These are phyloP conservation scores for Arabis alpina DNA, from an alignment of 345 rosid genomes.

Conservation along the genomic window DNA sequence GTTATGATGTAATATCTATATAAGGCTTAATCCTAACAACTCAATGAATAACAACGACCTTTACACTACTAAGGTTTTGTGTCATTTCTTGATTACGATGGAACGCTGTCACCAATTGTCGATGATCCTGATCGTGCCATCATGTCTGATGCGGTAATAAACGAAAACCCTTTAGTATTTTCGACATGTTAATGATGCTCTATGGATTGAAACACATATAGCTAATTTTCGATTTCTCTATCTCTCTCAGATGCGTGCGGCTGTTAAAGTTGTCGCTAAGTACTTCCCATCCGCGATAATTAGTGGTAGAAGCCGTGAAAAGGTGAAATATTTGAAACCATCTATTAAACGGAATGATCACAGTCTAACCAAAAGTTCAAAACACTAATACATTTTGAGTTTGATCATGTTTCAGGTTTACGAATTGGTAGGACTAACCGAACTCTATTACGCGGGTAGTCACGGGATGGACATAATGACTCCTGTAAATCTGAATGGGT, in stretches of 20 bases:
- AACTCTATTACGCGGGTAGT: slow-evolving; percentile 97
- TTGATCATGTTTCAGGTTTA: slow-evolving; percentile 60
- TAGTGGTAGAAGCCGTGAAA: slow-evolving; percentile 94
- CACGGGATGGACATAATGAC: slow-evolving; percentile 99
- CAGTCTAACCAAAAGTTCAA: not conserved
- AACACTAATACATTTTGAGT: slow-evolving; percentile 19
- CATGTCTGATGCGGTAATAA: slow-evolving; percentile 78
- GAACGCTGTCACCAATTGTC: slow-evolving; percentile 97
- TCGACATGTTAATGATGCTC: not conserved
- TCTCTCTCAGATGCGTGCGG: slow-evolving; percentile 80
- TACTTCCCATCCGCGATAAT: slow-evolving; percentile 91
- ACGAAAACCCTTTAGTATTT: not conserved
- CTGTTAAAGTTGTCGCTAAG: slow-evolving; percentile 74
- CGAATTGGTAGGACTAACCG: slow-evolving; percentile 86
- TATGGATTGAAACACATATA: not conserved
- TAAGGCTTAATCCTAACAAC: too few species aligned
- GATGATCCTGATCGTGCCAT: slow-evolving; percentile 90
- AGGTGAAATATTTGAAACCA: slow-evolving; percentile 50
- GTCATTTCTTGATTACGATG: slow-evolving; percentile 95
- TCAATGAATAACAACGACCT: too few species aligned
- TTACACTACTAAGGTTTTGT: too few species aligned
- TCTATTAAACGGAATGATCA: not conserved
- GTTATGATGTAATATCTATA: too few species aligned
- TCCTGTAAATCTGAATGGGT: slow-evolving; percentile 50
- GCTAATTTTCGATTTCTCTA: not conserved